Percentiles rank a stretch among this genome's conserved stretches.
Evolutionary conservation across 306 rosid species (phyloP).

Genomic region (Casuarina cunninghamiana): DNA sequence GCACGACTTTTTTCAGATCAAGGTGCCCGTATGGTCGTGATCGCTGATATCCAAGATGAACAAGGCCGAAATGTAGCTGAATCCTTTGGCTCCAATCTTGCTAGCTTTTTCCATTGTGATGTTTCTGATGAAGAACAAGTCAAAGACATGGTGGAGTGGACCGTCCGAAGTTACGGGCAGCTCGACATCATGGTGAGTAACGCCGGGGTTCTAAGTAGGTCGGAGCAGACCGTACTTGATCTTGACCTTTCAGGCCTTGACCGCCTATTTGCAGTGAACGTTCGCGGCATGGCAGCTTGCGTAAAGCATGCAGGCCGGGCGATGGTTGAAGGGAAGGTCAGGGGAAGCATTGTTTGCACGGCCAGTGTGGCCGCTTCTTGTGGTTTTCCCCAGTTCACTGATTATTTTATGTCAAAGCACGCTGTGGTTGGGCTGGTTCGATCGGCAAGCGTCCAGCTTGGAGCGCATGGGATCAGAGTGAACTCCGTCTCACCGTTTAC

Average conservation of each 20-base stretch:
- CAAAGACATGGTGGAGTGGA: not conserved
- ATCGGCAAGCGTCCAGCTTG: constrained; percentile 38
- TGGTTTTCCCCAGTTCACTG: not conserved
- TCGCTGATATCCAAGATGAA: constrained; percentile 54
- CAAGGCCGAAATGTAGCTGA: constrained; percentile 39
- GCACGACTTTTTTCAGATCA: constrained; percentile 37
- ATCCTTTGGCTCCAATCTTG: constrained; percentile 42
- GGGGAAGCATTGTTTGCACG: constrained; percentile 56
- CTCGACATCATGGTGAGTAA: constrained; percentile 67
- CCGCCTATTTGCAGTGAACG: constrained; percentile 29
- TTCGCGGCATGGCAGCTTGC: constrained; percentile 38
- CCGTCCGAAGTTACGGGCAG: constrained; percentile 36
- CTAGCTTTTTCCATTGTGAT: constrained; percentile 49
- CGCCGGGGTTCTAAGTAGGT: constrained; percentile 34
- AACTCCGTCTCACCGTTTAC: constrained; percentile 41
- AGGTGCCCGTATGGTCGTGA: constrained; percentile 49
- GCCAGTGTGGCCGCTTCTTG: constrained; percentile 26
- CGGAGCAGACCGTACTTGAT: constrained; percentile 34
- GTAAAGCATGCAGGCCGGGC: constrained; percentile 50
- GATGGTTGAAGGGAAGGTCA: constrained; percentile 8
- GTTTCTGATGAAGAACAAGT: constrained; percentile 55
- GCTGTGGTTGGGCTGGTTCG: constrained; percentile 36
- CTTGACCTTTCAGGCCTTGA: constrained; percentile 38
- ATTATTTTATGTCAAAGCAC: constrained; percentile 45
- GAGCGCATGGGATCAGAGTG: constrained; percentile 27